Evolutionary conservation across 176 grass and related monocot genomes (phyloP), one percentile per base, ranked within the genome.

Genomic region (Lolium rigidum): DNA sequence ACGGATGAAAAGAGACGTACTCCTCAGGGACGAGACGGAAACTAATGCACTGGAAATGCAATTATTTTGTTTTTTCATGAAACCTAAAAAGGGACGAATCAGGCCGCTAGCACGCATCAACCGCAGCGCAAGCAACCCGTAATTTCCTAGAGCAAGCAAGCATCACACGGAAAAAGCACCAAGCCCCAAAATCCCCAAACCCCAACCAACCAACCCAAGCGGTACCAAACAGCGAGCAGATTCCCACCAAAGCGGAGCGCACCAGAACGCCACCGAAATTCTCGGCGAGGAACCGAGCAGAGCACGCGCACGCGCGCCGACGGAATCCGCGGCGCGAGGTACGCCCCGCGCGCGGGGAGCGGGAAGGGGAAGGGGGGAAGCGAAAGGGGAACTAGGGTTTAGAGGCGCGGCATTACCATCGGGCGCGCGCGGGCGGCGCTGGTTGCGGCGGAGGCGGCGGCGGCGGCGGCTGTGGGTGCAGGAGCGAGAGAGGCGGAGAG

Each of bases 371-470:
- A 16, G 61, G 66, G 57, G 76, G 22, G 72, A 2, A 37, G 17
- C 5, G 31, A 35, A 35, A 35, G 22, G 59, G n/a, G 60, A 20
- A 77, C 37, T 59, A 43, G 83, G 68, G 20, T 24, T 21, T 35
- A 2, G 31, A 35, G 31, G 31, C 2, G 22, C 1, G 58, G 20
- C 6, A 80, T 89, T 89, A 84, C 82, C 87, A 56, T 76, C 3
- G 14, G 14, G 31, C 31, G 26, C 64, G 64, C 51, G 72, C 24
- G 24, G 51, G 17, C 51, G 83, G 8, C n/a, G 78, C 14, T 49
- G 71, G 13, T 35, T 66, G 31, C 31, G 31, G 31, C 31, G 31
- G 31, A 1, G 31, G 31, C 31, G 31, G 83, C 9, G 17, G 84
- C 15, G 83, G 74, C 17, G 70, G 47, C 6, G 37, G 3, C 58